These are phyloP conservation scores for Leishmania martiniquensis DNA, from an alignment of 208 protist species.

Conservation along the genomic window DNA sequence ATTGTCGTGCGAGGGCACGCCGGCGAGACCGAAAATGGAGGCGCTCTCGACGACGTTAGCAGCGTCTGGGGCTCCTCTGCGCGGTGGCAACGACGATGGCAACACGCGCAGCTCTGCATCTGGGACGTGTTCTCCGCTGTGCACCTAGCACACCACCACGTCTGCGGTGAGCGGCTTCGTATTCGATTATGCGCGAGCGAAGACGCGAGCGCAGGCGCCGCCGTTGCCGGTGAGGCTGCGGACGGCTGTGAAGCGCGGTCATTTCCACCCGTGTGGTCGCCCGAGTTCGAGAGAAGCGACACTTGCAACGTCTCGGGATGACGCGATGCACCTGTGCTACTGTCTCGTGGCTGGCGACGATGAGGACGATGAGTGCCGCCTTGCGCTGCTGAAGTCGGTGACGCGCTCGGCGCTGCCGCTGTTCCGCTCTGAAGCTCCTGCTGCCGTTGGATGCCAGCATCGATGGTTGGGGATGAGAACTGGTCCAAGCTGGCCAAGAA, in stretches of 20 bases:
- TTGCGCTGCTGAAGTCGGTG: neutral
- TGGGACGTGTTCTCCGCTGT: slow-evolving; percentile 15
- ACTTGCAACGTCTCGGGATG: neutral
- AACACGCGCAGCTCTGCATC: slow-evolving; percentile 29
- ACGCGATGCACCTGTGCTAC: neutral
- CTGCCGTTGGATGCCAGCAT: slow-evolving; percentile 36
- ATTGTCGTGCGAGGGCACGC: neutral
- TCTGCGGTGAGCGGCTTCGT: neutral
- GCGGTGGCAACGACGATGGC: slow-evolving; percentile 23
- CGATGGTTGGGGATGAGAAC: slow-evolving; percentile 46
- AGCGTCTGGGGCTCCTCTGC: slow-evolving; percentile 21
- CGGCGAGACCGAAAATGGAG: neutral
- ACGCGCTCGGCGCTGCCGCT: neutral
- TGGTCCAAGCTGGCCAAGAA: slow-evolving; percentile 62
- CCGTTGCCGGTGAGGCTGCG: slow-evolving; percentile 1
- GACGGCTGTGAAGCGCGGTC: neutral
- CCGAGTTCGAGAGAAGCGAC: neutral
- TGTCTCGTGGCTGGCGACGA: slow-evolving; percentile 2
- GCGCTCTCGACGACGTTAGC: neutral
- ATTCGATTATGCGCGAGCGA: neutral
- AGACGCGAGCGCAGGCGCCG: no score
- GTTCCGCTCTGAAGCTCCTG: neutral
- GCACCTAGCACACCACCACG: slow-evolving; percentile 31
- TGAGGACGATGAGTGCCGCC: slow-evolving; percentile 5
- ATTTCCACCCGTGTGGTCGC: neutral